Base-by-base conservation (phyloP, 2,329 filamentous ascomycete species). In the Pseudocercospora eumusae region DNA sequence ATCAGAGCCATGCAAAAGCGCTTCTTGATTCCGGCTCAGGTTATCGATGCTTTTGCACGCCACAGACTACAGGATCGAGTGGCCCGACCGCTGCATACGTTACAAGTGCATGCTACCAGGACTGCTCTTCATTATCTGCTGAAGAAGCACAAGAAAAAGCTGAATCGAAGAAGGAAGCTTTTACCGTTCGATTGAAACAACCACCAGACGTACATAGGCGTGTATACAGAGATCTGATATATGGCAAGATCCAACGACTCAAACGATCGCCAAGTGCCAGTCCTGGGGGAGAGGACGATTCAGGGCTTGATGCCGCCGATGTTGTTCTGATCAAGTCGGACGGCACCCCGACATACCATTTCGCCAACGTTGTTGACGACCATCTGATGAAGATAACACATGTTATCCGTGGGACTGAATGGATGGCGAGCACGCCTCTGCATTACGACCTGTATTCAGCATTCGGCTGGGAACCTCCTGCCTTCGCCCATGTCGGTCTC, bases 281-380 rank as follows among this genome's bases (percentile, higher is more conserved):
- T 20, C 56, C 68, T n/a, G 70, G 73, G 45, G 72, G 71, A 33
- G 72, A 71, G 27, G 69, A 65, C 25, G 67, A 68, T 18, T 62
- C 74, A n/a, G 68, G 78, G 31, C 71, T 77, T 9, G 81, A 83
- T 23, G 88, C 82, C 66, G 91, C 95, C 68, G 93, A 98, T 71
- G 93, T 92, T 20, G 90, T 99, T 64, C 81, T 99, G 44, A 80
- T 97, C 63, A 99, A 99, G 76, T 88, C 88, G 0, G 95, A 99
- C 74, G 93, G 92, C 0, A 90, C 90, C 66, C 95, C 95, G 0
- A 99, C 96, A 0, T 99, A 99, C 73, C 95, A 99, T 76, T 88
- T 99, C 64, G 95, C 95, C 4, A 99, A 98, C 72, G 93, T 99
- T 8, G 88, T 99, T 4, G 95, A 99, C 73, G 95, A 99, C 72